phyloP scores from a whole-genome alignment of 75 land plant species.

The Isoetes taiwanensis region DNA sequence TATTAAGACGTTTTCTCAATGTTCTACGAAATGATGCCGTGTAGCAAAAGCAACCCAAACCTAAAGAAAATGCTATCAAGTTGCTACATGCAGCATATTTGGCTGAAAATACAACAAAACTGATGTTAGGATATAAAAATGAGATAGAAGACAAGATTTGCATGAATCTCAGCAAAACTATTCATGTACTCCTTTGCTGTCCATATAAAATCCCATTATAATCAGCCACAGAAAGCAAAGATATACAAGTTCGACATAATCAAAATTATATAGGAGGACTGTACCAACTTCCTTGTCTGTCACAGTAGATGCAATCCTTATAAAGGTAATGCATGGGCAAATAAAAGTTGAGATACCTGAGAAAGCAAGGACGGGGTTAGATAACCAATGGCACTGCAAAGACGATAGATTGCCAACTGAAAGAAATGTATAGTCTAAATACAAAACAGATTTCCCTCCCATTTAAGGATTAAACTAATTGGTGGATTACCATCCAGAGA shows the following conservation, averaged over 20 bases:
- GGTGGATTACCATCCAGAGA: too few species aligned
- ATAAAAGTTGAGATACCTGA: neutral
- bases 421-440: too few species aligned
- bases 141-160: neutral
- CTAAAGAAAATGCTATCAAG: neutral
- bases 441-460: too few species aligned
- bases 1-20: neutral
- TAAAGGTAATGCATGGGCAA: conserved; percentile 1
- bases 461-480: too few species aligned
- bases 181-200: too few species aligned
- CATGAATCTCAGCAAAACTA: neutral
- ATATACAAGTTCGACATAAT: too few species aligned
- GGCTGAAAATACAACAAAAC: neutral
- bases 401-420: too few species aligned
- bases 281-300: too few species aligned
- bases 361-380: neutral
- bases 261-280: neutral
- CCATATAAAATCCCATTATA: too few species aligned
- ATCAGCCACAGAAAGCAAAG: too few species aligned
- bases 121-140: neutral
- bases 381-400: neutral
- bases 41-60: neutral
- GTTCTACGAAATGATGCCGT: neutral
- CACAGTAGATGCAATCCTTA: neutral
- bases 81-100: conserved; percentile 1